Conservation (phyloP, 192 early-diverging fungal genomes). For the Entomortierella beljakovae region DNA sequence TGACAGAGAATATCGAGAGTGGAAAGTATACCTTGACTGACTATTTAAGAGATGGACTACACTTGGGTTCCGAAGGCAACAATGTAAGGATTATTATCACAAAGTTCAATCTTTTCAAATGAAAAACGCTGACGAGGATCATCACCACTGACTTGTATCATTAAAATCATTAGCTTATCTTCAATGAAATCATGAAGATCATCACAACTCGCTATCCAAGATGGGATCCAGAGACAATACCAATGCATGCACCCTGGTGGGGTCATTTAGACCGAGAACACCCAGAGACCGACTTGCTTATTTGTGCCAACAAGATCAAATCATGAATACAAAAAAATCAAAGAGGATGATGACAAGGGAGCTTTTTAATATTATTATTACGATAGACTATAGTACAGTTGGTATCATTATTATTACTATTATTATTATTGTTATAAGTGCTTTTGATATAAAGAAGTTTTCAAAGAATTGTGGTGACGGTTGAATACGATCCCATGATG, state of each 20-base stretch:
- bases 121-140: not conserved
- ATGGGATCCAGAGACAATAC: slow-evolving; percentile 61
- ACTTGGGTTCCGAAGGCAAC: slow-evolving; percentile 66
- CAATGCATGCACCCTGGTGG: slow-evolving; percentile 57
- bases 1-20: slow-evolving; percentile 9
- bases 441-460: not conserved
- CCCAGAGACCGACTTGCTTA: slow-evolving; percentile 33
- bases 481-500: slow-evolving; percentile 69
- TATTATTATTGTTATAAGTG: not conserved
- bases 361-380: not conserved
- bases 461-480: slow-evolving; percentile 68
- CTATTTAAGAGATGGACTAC: slow-evolving; percentile 68
- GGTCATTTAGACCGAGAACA: slow-evolving; percentile 23
- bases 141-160: not conserved
- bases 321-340: slow-evolving; percentile 2
- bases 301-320: slow-evolving; percentile 31
- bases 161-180: slow-evolving; percentile 37
- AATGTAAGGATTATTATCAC: slow-evolving; percentile 32
- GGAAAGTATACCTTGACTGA: slow-evolving; percentile 18
- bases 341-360: not conserved
- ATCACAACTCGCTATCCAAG: slow-evolving; percentile 60
- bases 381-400: not conserved
- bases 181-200: slow-evolving; percentile 51
- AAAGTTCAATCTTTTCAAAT: not conserved
- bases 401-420: not conserved